phyloP scores from a whole-genome alignment of 306 rosid genomes.

The Cucurbita ficifolia region DNA sequence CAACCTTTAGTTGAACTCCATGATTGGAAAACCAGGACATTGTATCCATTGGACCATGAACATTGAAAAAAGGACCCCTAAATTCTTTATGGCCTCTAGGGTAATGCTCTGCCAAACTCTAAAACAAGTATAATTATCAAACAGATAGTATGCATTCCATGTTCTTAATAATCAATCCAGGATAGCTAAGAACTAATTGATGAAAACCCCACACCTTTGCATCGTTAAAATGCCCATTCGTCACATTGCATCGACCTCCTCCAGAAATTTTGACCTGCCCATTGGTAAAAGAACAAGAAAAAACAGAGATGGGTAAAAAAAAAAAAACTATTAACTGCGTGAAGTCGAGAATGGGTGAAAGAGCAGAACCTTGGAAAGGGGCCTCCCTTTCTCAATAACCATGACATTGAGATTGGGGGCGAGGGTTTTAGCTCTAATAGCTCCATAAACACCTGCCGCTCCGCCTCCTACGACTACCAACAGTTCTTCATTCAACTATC shows the following conservation, averaged over 20 bases:
- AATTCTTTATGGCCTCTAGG: conserved; percentile 89
- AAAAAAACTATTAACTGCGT: not conserved
- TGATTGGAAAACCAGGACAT: conserved; percentile 89
- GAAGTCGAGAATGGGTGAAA: not conserved
- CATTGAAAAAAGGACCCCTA: conserved; percentile 69
- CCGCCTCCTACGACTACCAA: conserved; percentile 89
- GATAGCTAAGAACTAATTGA: not conserved
- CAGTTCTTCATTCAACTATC: conserved; percentile 38
- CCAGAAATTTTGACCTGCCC: conserved; percentile 80
- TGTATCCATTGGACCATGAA: conserved; percentile 64
- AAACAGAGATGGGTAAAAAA: not conserved
- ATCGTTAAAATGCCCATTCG: conserved; percentile 69
- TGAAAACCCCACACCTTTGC: conserved; percentile 27
- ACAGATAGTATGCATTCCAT: not conserved
- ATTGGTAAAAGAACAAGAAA: not conserved
- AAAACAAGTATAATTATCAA: conserved; percentile 1
- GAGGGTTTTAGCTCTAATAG: conserved; percentile 70
- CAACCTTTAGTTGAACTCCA: conserved; percentile 85
- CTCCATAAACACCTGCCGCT: conserved; percentile 92
- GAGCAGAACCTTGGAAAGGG: conserved; percentile 59
- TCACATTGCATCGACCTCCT: conserved; percentile 93
- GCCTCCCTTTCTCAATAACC: conserved; percentile 64
- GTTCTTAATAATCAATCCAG: not conserved
- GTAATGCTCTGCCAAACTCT: conserved; percentile 87
- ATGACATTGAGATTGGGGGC: conserved; percentile 58